These are phyloP conservation scores for Scedosporium boydii DNA, from an alignment of 2,329 filamentous ascomycete species.

Conservation along the genomic window DNA sequence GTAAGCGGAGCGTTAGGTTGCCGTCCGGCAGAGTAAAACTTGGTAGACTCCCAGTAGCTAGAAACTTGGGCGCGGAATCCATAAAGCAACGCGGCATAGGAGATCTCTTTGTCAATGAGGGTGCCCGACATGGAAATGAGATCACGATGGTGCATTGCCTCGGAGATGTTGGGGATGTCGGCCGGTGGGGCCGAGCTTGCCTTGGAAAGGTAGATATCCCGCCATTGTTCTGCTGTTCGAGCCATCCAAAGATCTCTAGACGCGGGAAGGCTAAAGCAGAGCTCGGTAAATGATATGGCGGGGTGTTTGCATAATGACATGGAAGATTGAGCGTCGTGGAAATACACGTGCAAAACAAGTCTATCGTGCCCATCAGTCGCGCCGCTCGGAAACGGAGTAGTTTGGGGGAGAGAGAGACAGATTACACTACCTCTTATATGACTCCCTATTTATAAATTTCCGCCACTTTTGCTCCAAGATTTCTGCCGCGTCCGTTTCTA, in stretches of 20 bases:
- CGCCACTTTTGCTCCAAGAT: slow-evolving; percentile 56
- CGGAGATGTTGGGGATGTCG: slow-evolving; percentile 1
- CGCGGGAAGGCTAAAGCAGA: slow-evolving; percentile 15
- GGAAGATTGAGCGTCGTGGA: slow-evolving; percentile 20
- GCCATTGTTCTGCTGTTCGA: slow-evolving; percentile 17
- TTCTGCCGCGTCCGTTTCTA: slow-evolving; percentile 40
- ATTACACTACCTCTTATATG: slow-evolving; percentile 38
- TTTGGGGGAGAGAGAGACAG: too few species aligned
- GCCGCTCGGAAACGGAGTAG: too few species aligned
- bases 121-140: not conserved
- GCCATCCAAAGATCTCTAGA: slow-evolving; percentile 18
- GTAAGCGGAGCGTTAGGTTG: not conserved
- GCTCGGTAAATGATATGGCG: slow-evolving; percentile 20
- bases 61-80: slow-evolving; percentile 23
- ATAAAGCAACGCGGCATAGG: slow-evolving; percentile 17
- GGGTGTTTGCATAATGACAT: slow-evolving; percentile 19
- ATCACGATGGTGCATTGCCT: not conserved
- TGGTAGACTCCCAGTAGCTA: slow-evolving; percentile 20
- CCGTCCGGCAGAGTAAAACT: slow-evolving; percentile 17
- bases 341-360: slow-evolving; percentile 17
- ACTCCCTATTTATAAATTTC: slow-evolving; percentile 54
- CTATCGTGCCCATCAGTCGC: slow-evolving; percentile 12
- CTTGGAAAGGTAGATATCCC: slow-evolving; percentile 30
- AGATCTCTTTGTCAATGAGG: slow-evolving; percentile 20
- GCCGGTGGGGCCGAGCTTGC: not conserved